Percentiles rank a stretch among this genome's conserved stretches.
These are phyloP conservation scores for Sherardia arvensis DNA, from an alignment of 257 asterid species.

Conservation along the genomic window DNA sequence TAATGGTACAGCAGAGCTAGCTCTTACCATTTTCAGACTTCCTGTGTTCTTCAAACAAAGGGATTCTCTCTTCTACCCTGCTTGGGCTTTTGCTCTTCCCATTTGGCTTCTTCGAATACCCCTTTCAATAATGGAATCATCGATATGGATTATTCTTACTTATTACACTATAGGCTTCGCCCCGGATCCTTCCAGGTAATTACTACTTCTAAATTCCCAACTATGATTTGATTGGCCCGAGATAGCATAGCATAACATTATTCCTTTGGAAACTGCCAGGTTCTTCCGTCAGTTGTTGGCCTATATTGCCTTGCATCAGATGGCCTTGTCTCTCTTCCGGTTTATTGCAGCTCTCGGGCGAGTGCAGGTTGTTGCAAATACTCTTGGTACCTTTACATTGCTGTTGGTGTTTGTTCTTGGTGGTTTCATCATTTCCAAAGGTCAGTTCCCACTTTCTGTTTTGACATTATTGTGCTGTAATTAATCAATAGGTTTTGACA, in stretches of 20 bases:
- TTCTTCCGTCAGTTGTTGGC: slow-evolving; percentile 76
- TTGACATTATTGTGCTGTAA: not conserved
- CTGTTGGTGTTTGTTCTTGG: slow-evolving; percentile 88
- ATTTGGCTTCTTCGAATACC: slow-evolving; percentile 86
- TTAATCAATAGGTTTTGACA: not conserved
- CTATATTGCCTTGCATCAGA: slow-evolving; percentile 78
- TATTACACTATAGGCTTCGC: slow-evolving; percentile 94
- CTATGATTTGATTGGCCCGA: not conserved
- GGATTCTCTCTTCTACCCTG: slow-evolving; percentile 78
- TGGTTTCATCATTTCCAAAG: slow-evolving; percentile 81
- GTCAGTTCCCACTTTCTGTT: slow-evolving; percentile 23
- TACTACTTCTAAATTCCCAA: slow-evolving; percentile 1
- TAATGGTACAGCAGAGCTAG: slow-evolving; percentile 85
- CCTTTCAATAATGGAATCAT: slow-evolving; percentile 71
- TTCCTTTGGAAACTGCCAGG: slow-evolving; percentile 30
- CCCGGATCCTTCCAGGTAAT: slow-evolving; percentile 69
- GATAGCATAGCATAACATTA: not conserved
- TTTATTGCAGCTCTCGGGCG: slow-evolving; percentile 77
- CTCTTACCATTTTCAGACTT: slow-evolving; percentile 59
- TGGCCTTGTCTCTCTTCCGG: slow-evolving; percentile 88
- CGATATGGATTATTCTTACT: slow-evolving; percentile 78
- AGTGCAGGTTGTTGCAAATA: slow-evolving; percentile 69
- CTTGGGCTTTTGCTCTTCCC: slow-evolving; percentile 95
- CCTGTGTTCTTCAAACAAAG: slow-evolving; percentile 90
- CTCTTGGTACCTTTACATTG: slow-evolving; percentile 75